Base-by-base conservation (phyloP, 768 basidiomycete genomes). In the Ramaria sp. region DNA sequence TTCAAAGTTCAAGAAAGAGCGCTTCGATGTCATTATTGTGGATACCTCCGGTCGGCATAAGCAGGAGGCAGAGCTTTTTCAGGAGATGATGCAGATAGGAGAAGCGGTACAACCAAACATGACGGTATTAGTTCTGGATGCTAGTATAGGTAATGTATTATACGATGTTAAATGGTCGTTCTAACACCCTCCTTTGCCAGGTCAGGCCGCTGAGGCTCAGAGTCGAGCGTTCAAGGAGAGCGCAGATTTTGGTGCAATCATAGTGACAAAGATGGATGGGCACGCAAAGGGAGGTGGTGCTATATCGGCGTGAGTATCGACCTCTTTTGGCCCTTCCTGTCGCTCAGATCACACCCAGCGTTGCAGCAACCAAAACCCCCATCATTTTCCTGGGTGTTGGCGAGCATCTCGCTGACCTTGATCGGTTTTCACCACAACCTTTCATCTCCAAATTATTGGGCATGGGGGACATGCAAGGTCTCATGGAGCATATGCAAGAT, bases 401-500 rank as follows among this genome's bases (percentile, higher is more conserved):
- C 59, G 96, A 99, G 69, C 96, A 98, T 71, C 73, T 99, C n/a
- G 79, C 94, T 59, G 96, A 99, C 70, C 83, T 99, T 7, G 96
- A 99, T 68, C 81, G 86, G 59, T 99, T 99, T 70, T 82, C 89
- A 3, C 96, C 96, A 0, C 86, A 95, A 62, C 94, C 96, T 11
- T 99, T 99, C 72, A 90, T 99, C 63, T 95, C 92, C 22, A 98
- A 98, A 68, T 74, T 99, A 47, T 76, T 99, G 27, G 96, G 96
- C 20, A 76, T 97, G 66, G 96, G 96, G 20, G 96, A 99, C 68
- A 81, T 99, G 74, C 91, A 95, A 67, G 95, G 95, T 17, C 75
- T 99, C 10, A 89, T 98, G 83, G 95, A 98, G 70, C 92, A 97
- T 66, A 96, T 97, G 90, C 93, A 97, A 67, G 96, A 96, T 68